phyloP scores from a whole-genome alignment of 345 rosid genomes.

The Eutrema yunnanense region DNA sequence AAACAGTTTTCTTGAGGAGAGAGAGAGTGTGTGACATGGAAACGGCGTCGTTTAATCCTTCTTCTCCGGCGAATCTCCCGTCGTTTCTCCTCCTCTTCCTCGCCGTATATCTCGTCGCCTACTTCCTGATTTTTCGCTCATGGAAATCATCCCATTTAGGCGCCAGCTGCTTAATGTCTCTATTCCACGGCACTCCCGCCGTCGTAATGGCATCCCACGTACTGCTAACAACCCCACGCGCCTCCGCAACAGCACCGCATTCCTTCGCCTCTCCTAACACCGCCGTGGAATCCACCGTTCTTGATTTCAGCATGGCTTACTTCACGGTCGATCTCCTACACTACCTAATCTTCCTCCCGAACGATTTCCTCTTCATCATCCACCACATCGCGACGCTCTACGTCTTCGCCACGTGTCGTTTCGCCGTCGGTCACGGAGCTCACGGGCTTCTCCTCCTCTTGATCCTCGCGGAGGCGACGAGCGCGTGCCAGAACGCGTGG shows the following conservation, averaged over 20 bases:
- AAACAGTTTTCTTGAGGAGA: not conserved
- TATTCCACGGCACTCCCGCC: conserved; percentile 79
- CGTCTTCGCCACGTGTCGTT: conserved; percentile 64
- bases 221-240: conserved; percentile 18
- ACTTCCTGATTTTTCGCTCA: conserved; percentile 44
- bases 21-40: conserved; percentile 27
- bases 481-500: conserved; percentile 75
- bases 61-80: conserved; percentile 19
- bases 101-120: conserved; percentile 39
- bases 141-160: conserved; percentile 62
- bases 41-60: not conserved
- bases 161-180: conserved; percentile 69
- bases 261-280: conserved; percentile 56
- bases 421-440: conserved; percentile 49
- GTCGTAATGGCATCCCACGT: conserved; percentile 46
- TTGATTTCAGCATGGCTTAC: conserved; percentile 78
- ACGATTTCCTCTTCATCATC: conserved; percentile 65
- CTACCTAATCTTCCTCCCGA: conserved; percentile 56
- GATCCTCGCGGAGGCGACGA: conserved; percentile 72
- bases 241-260: not conserved
- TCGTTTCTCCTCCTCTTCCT: conserved; percentile 45
- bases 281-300: conserved; percentile 38
- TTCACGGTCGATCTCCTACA: conserved; percentile 72
- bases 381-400: conserved; percentile 82
- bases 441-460: conserved; percentile 53